Conservation (phyloP, 441 rosid genomes). For the Geranium incanum region DNA sequence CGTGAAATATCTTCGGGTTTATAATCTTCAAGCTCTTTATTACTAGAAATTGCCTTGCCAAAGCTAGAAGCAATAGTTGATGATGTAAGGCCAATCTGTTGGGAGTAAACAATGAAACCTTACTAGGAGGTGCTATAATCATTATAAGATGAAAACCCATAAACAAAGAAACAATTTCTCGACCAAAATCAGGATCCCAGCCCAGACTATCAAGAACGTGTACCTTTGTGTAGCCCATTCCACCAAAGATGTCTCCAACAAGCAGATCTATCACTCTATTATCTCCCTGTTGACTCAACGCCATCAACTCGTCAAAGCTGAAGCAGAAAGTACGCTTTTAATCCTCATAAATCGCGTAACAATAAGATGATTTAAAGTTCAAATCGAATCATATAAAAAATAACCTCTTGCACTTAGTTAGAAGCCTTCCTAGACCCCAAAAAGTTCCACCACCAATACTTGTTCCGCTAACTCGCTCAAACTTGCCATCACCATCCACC, state of each 20-base stretch:
- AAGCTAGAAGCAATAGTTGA: constrained; percentile 97
- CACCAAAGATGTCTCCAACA: constrained; percentile 98
- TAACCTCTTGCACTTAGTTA: constrained; percentile 95
- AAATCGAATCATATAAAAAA: constrained; percentile 15
- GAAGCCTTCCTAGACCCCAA: constrained; percentile 94
- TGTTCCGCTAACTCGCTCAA: constrained; percentile 95
- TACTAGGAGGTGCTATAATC: constrained; percentile 10
- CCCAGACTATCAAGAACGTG: constrained; percentile 9
- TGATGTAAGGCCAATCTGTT: constrained; percentile 92
- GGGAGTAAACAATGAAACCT: not conserved
- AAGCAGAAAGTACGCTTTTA: constrained; percentile 13
- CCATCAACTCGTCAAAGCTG: constrained; percentile 95
- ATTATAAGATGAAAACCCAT: constrained; percentile 10
- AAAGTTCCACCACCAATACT: constrained; percentile 99
- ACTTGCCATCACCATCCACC: constrained; percentile 98
- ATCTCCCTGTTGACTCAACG: constrained; percentile 95
- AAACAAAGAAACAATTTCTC: constrained; percentile 4
- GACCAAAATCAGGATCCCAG: not conserved
- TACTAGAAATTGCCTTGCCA: constrained; percentile 87
- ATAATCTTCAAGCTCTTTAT: constrained; percentile 83
- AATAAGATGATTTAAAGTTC: constrained; percentile 2
- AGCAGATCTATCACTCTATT: constrained; percentile 94
- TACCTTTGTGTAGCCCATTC: constrained; percentile 95
- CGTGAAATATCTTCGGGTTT: constrained; percentile 93
- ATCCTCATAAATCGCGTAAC: constrained; percentile 9